These are phyloP conservation scores for Cutaneotrichosporon daszewskae DNA, from an alignment of 1,284 basidiomycete genomes.

Conservation along the genomic window DNA sequence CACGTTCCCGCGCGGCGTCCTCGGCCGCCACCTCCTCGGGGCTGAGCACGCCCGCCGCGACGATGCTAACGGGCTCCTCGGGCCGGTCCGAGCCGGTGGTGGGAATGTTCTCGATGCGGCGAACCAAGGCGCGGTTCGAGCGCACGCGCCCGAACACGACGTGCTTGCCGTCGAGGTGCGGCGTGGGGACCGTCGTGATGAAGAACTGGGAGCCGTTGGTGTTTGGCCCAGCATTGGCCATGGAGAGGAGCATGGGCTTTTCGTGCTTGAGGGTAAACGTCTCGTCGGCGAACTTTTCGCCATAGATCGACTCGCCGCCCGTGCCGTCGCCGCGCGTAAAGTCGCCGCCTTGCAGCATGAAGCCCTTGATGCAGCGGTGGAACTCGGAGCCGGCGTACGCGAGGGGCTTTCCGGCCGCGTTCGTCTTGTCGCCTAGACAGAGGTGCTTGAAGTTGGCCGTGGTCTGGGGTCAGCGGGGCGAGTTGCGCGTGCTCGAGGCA, in stretches of 20 bases:
- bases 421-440: slow-evolving; percentile 63
- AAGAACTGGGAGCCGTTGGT: slow-evolving; percentile 60
- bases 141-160: slow-evolving; percentile 75
- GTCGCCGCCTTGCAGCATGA: slow-evolving; percentile 67
- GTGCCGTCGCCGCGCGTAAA: slow-evolving; percentile 66
- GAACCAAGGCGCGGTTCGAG: slow-evolving; percentile 61
- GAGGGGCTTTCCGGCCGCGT: slow-evolving; percentile 47
- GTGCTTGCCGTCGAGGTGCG: slow-evolving; percentile 61
- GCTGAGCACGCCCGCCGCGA: slow-evolving; percentile 51
- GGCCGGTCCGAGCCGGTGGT: slow-evolving; percentile 53
- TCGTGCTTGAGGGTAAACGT: slow-evolving; percentile 75
- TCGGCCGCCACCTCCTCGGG: slow-evolving; percentile 38
- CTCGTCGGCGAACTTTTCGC: slow-evolving; percentile 70
- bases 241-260: slow-evolving; percentile 77
- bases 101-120: slow-evolving; percentile 60
- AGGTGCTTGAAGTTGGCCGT: slow-evolving; percentile 86
- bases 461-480: slow-evolving; percentile 49
- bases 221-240: slow-evolving; percentile 73
- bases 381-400: slow-evolving; percentile 57
- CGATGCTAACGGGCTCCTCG: slow-evolving; percentile 53
- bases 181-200: slow-evolving; percentile 49
- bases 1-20: slow-evolving; percentile 26
- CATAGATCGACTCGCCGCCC: slow-evolving; percentile 89
- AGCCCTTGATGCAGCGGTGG: slow-evolving; percentile 68
- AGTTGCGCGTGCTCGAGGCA: not conserved